phyloP scores from a whole-genome alignment of 139 green algal genomes.

The Auxenochlorella protothecoides region DNA sequence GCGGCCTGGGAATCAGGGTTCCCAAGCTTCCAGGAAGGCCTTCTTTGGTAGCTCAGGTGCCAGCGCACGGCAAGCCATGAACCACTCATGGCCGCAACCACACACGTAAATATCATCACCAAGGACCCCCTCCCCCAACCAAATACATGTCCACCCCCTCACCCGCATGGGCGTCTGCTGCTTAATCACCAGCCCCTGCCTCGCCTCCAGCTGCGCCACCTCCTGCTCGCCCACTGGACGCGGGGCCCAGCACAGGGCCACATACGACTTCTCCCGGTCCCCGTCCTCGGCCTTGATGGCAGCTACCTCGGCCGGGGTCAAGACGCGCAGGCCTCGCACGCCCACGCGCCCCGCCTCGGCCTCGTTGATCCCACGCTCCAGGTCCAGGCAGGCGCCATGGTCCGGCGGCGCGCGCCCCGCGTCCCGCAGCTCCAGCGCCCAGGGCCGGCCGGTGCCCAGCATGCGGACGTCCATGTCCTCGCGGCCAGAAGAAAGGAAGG shows the following conservation, averaged over 20 bases:
- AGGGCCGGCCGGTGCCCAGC: slow-evolving; percentile 70
- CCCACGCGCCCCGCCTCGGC: slow-evolving; percentile 14
- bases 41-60: too few species aligned
- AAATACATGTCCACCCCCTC: background rate
- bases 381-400: background rate
- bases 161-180: slow-evolving; percentile 81
- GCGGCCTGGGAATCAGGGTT: too few species aligned
- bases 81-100: too few species aligned
- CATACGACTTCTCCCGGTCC: slow-evolving; percentile 74
- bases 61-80: too few species aligned
- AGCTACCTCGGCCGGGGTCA: slow-evolving; percentile 14
- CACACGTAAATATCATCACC: background rate
- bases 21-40: too few species aligned
- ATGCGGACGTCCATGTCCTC: slow-evolving; percentile 87
- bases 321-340: slow-evolving; percentile 22
- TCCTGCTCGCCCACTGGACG: slow-evolving; percentile 19
- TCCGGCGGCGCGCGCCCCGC: slow-evolving; percentile 12
- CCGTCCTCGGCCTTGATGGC: slow-evolving; percentile 58
- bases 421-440: slow-evolving; percentile 62
- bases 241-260: slow-evolving; percentile 47
- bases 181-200: slow-evolving; percentile 36
- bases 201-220: slow-evolving; percentile 30
- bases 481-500: slow-evolving; percentile 48
- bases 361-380: slow-evolving; percentile 1
- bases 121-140: background rate